Conservation (phyloP, 2,329 filamentous ascomycete genomes). For the Apiospora aurea region DNA sequence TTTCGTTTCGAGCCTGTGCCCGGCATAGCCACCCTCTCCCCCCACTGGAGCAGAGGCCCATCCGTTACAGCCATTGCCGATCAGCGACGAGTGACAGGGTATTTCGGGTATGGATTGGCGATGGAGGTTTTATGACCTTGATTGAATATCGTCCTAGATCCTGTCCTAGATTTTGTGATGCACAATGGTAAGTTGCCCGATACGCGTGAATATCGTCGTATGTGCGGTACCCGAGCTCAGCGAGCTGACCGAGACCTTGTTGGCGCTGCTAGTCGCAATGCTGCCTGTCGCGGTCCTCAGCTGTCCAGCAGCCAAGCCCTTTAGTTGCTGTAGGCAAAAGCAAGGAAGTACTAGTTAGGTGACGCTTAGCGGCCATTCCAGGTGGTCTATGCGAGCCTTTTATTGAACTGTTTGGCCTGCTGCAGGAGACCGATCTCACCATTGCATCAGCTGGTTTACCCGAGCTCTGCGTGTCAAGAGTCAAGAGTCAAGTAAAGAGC, state of each 20-base stretch:
- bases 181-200: neutral
- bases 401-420: slow-evolving; percentile 1
- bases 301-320: neutral
- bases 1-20: slow-evolving; percentile 20
- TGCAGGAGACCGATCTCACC: slow-evolving; percentile 19
- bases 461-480: slow-evolving; percentile 2
- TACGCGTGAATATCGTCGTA: neutral
- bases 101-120: neutral
- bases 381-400: slow-evolving; percentile 17
- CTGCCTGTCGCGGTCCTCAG: neutral
- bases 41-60: slow-evolving; percentile 4
- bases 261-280: neutral
- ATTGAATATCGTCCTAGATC: neutral
- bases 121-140: neutral
- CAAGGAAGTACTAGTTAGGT: neutral
- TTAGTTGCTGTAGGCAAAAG: neutral
- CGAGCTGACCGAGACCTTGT: neutral
- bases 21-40: neutral
- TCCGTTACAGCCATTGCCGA: neutral
- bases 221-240: neutral
- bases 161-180: too few species aligned
- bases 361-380: neutral
- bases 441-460: slow-evolving; percentile 16
- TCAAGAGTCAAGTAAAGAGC: neutral
- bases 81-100: slow-evolving; percentile 4